Evolutionary conservation across 2,329 filamentous ascomycete genomes (phyloP), one percentile per base, ranked within the genome.

Genomic region (Aspergillus pseudoterreus): DNA sequence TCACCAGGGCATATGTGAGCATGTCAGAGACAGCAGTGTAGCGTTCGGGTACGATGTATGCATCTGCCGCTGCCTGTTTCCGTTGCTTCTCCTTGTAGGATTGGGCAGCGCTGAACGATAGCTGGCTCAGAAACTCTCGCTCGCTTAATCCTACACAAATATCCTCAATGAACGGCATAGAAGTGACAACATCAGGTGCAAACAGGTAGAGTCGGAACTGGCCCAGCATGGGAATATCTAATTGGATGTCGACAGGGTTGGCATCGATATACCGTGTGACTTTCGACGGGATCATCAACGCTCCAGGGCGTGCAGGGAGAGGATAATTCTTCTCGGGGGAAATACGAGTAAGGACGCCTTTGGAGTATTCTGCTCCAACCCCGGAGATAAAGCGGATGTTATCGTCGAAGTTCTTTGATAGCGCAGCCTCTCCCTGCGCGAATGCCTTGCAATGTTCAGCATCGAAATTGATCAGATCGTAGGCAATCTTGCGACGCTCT

Each of bases 121-220:
- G 72, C 47, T 81, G 81, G 56, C 78, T 82, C 30, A 88, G 75
- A 39, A 80, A 82, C 5, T 71, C 27, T 4, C 27, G 69, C 24
- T 68, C 64, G 1, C 77, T 73, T 77, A 88, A 75, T 9, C 78
- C 72, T 22, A 76, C 71, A 58, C 81, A 86, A 38, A 90, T 77
- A 0, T 74, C 76, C 6, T 80, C 73, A 21, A 90, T 73, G 68
- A 88, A 88, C 1, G 73, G 71, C 49, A 73, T 73, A 3, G 79
- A 77, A 30, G 76, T 67, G 49, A 78, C 74, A 2, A 89, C 75
- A 60, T 88, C 78, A 62, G 81, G 82, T 54, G 83, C 80, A 54
- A 92, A 80, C 54, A 91, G 78, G 67, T 88, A 90, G 43, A 90
- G 80, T 45, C 86, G 81, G 74, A 91, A 92, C 63, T 92, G 88